phyloP scores from a whole-genome alignment of 2,329 filamentous ascomycete species.

The Cercospora sp. region DNA sequence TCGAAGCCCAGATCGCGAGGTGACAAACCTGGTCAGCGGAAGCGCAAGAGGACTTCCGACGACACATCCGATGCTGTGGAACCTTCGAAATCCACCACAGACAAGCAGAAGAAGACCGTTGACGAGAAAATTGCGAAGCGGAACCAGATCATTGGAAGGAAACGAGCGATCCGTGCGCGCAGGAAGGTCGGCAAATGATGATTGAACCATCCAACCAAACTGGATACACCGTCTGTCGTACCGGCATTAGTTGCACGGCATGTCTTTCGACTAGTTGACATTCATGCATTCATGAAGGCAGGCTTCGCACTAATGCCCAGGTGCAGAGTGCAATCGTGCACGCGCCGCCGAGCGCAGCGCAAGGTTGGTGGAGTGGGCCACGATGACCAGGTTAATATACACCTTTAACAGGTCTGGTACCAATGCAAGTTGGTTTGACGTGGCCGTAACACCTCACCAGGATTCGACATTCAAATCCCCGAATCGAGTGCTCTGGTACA shows the following conservation, averaged over 20 bases:
- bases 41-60: slow-evolving; percentile 43
- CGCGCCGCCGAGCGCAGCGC: neutral
- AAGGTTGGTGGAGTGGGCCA: neutral
- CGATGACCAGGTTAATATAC: neutral
- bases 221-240: slow-evolving; percentile 19
- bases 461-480: neutral
- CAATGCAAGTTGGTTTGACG: neutral
- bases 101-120: slow-evolving; percentile 33
- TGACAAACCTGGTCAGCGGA: slow-evolving; percentile 36
- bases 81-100: slow-evolving; percentile 18
- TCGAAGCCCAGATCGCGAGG: slow-evolving; percentile 24
- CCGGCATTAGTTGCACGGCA: slow-evolving; percentile 16
- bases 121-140: slow-evolving; percentile 60
- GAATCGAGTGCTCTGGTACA: neutral
- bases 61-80: slow-evolving; percentile 18
- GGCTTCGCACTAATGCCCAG: slow-evolving; percentile 21
- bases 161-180: slow-evolving; percentile 66
- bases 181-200: slow-evolving; percentile 32
- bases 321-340: slow-evolving; percentile 7
- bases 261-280: slow-evolving; percentile 11
- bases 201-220: slow-evolving; percentile 11
- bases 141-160: slow-evolving; percentile 81
- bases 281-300: slow-evolving; percentile 14
- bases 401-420: neutral
- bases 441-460: neutral